Conservation (phyloP, 345 rosid genomes). For the Erucastrum elatum region DNA sequence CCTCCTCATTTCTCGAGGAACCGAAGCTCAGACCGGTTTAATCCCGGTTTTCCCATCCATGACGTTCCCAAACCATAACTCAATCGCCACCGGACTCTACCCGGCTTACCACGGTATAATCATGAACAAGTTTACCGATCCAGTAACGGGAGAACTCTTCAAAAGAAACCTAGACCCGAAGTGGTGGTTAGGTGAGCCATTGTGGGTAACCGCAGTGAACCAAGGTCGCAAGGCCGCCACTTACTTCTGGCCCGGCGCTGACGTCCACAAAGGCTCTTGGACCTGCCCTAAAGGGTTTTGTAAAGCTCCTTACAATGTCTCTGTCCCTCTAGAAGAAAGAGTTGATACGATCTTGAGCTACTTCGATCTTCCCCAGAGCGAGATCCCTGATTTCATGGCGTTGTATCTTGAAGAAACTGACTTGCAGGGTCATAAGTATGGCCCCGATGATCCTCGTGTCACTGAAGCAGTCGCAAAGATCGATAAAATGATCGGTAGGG, state of each 20-base stretch:
- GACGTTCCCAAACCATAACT: slow-evolving; percentile 87
- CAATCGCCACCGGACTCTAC: slow-evolving; percentile 89
- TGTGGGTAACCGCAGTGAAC: slow-evolving; percentile 79
- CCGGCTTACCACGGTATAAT: slow-evolving; percentile 85
- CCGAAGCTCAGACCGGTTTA: slow-evolving; percentile 81
- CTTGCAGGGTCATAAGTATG: slow-evolving; percentile 82
- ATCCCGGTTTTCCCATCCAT: slow-evolving; percentile 86
- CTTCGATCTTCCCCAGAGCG: slow-evolving; percentile 60
- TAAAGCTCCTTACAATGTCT: slow-evolving; percentile 52
- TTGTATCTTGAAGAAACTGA: slow-evolving; percentile 85
- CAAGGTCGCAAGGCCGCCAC: slow-evolving; percentile 80
- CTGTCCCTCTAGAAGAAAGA: slow-evolving; percentile 73
- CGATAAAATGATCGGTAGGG: slow-evolving; percentile 70
- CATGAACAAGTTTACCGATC: slow-evolving; percentile 66
- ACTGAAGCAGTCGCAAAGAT: slow-evolving; percentile 63
- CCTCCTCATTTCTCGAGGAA: slow-evolving; percentile 66
- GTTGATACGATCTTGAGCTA: slow-evolving; percentile 72
- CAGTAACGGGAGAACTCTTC: slow-evolving; percentile 53
- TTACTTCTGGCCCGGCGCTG: slow-evolving; percentile 91
- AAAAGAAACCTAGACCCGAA: slow-evolving; percentile 74
- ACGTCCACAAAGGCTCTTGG: slow-evolving; percentile 88
- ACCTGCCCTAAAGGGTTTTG: slow-evolving; percentile 63
- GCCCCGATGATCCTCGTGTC: slow-evolving; percentile 79
- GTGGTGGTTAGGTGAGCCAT: slow-evolving; percentile 94
- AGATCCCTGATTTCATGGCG: slow-evolving; percentile 71